Evolutionary conservation across 805 yeast species (phyloP).

Genomic region (Allodekkera sacchari): DNA sequence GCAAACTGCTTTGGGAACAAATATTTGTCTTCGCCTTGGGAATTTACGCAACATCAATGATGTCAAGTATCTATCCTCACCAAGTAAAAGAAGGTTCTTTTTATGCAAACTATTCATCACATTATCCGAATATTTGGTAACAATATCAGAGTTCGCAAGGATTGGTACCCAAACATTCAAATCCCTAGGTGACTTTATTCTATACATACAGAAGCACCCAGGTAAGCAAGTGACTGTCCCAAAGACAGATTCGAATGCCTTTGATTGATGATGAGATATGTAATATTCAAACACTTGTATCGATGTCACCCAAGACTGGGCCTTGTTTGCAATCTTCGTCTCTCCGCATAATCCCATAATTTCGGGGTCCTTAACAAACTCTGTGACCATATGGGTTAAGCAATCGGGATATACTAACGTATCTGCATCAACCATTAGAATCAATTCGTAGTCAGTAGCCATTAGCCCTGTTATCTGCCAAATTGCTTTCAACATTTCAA

Average conservation of each 20-base stretch:
- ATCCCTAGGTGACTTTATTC: conserved; percentile 86
- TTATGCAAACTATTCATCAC: conserved; percentile 76
- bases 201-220: conserved; percentile 88
- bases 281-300: conserved; percentile 92
- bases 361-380: conserved; percentile 77
- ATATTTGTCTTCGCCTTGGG: conserved; percentile 81
- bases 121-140: conserved; percentile 83
- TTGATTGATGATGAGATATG: conserved; percentile 89
- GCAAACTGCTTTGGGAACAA: conserved; percentile 87
- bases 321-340: conserved; percentile 80
- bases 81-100: conserved; percentile 75
- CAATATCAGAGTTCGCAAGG: conserved; percentile 86
- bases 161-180: conserved; percentile 86
- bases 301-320: conserved; percentile 80
- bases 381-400: conserved; percentile 82
- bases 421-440: conserved; percentile 93
- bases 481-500: conserved; percentile 61
- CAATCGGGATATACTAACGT: conserved; percentile 84
- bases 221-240: conserved; percentile 95
- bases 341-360: conserved; percentile 95
- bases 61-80: conserved; percentile 84
- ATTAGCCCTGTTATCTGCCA: conserved; percentile 82
- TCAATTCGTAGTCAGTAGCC: conserved; percentile 74
- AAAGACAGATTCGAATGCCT: conserved; percentile 90
- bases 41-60: conserved; percentile 82